Evolutionary conservation across 805 yeast species (phyloP), one percentile per base, ranked within the genome.

Genomic region (Blastobotrys americana): DNA sequence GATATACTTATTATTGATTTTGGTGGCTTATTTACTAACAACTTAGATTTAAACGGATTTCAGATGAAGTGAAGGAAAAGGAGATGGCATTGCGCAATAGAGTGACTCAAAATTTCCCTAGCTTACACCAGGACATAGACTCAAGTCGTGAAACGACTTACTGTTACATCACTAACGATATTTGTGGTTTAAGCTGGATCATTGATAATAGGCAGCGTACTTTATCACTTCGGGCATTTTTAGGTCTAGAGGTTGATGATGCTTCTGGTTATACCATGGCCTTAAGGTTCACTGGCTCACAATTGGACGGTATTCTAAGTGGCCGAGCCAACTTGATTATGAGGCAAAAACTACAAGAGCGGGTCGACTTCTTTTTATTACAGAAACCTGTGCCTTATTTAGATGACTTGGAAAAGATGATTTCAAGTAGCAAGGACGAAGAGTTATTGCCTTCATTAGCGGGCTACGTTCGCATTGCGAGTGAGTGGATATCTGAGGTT

Each of bases 251-350:
- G n/a, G 4, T 38, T 8, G n/a, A n/a, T n/a, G n/a, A n/a, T n/a
- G n/a, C n/a, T n/a, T 16, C 17, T 18, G 37, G 33, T 2, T 53
- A 35, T 34, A 22, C 38, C 25, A 34, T 49, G 10, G 43, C 43
- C 3, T 20, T 19, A 13, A 34, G 41, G 52, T 66, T 70, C 44
- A 65, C 78, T 0, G 86, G 82, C 58, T 82, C 77, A 1, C 70
- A 69, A 40, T 60, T 84, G 42, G 61, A 61, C 31, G 31, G 13
- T 35, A 52, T 53, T 2, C 60, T 69, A 33, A 60, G 64, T 10
- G 66, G 63, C 34, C 54, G 64, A 2, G 56, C 10, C 13, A 25
- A 25, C 13, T 13, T 8, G 31, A 13, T 13, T 25, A 8, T 8
- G 31, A 25, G 31, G 10, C 8, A 13, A 25, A 25, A 25, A 13